A percentile compares a stretch with the other conserved stretches of the same genome.
Evolutionary conservation across 805 yeast genomes (phyloP).

Genomic region (Danielozyma ontarioensis): DNA sequence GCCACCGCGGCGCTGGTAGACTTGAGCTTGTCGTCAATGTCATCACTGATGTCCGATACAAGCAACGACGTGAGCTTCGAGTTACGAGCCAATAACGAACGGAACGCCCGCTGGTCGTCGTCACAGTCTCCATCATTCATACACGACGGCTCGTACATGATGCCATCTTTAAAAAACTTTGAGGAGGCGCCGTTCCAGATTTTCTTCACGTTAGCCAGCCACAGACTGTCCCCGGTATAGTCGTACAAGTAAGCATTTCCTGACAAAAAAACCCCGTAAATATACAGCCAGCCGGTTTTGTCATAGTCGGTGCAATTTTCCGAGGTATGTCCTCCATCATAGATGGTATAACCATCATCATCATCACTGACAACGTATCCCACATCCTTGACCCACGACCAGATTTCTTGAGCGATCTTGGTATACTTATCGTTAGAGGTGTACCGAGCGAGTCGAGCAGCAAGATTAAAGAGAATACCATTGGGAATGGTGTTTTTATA

Average conservation of each 20-base stretch:
- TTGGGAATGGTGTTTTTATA: neutral
- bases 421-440: neutral
- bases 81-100: neutral
- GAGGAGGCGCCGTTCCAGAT: neutral
- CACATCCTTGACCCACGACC: neutral
- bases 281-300: neutral
- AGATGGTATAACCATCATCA: neutral
- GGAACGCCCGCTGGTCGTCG: constrained; percentile 1
- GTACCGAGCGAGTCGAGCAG: neutral
- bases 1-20: constrained; percentile 25
- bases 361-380: neutral
- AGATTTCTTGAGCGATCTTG: neutral
- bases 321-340: neutral
- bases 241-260: neutral
- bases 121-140: neutral
- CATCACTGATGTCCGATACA: neutral
- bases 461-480: neutral
- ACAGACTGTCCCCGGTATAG: neutral
- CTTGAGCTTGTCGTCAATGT: neutral
- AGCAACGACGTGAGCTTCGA: neutral
- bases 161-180: neutral
- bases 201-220: neutral
- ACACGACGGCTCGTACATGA: neutral
- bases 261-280: neutral
- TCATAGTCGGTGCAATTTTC: neutral